A percentile compares a stretch with the other conserved stretches of the same genome.
These are phyloP conservation scores for Lactarius sp. DNA, from an alignment of 768 basidiomycete genomes.

Conservation along the genomic window DNA sequence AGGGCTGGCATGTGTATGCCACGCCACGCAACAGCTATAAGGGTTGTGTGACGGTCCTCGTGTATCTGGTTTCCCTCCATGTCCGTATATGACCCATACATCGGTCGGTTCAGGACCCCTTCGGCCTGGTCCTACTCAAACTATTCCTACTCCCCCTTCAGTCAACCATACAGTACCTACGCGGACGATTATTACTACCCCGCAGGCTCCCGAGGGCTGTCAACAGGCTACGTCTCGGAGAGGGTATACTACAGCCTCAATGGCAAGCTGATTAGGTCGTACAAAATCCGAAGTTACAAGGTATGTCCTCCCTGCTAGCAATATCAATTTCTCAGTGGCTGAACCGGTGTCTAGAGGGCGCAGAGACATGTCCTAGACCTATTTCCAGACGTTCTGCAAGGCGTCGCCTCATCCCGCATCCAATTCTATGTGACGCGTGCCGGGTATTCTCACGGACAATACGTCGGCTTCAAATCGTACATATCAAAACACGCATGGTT, in stretches of 20 bases:
- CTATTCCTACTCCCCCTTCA: conserved; percentile 6
- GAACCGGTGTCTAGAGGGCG: background rate
- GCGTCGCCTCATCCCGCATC: conserved; percentile 20
- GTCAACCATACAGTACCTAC: conserved; percentile 2
- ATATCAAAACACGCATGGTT: conserved; percentile 14
- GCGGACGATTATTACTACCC: background rate
- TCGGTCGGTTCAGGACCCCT: conserved; percentile 8
- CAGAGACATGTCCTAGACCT: conserved; percentile 15
- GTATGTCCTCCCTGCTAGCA: conserved; percentile 1
- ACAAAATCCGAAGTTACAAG: conserved; percentile 13
- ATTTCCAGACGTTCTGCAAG: conserved; percentile 8
- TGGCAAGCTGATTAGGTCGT: conserved; percentile 14
- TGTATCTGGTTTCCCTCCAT: conserved; percentile 5
- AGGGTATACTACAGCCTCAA: conserved; percentile 16
- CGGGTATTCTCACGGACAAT: conserved; percentile 3
- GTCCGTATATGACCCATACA: conserved; percentile 21
- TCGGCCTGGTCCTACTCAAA: conserved; percentile 1
- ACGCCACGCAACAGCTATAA: conserved; percentile 16
- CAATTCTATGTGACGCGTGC: conserved; percentile 19
- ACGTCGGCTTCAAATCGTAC: conserved; percentile 15
- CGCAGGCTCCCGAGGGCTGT: background rate
- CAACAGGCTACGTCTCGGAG: conserved; percentile 1
- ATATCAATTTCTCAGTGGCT: background rate
- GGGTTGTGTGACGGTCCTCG: background rate
- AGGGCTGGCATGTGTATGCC: conserved; percentile 1